Conservation (phyloP, 164 flowering plant species). For the Umbellularia californica region DNA sequence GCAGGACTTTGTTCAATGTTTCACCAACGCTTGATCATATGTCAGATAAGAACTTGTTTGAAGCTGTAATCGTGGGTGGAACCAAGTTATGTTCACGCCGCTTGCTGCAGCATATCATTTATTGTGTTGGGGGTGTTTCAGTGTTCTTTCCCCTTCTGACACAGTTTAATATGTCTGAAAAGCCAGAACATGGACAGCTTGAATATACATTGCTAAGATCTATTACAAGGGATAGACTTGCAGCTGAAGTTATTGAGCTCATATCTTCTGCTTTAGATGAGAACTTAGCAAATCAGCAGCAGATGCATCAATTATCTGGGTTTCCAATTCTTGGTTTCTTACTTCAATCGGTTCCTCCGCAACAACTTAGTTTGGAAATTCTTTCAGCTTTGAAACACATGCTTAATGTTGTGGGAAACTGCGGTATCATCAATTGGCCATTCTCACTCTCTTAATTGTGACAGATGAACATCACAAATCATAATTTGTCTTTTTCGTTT, state of each 20-base stretch:
- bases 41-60: slow-evolving; percentile 51
- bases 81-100: slow-evolving; percentile 91
- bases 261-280: slow-evolving; percentile 89
- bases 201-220: slow-evolving; percentile 42
- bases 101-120: slow-evolving; percentile 83
- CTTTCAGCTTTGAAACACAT: slow-evolving; percentile 80
- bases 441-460: neutral
- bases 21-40: slow-evolving; percentile 59
- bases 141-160: slow-evolving; percentile 92
- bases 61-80: slow-evolving; percentile 66
- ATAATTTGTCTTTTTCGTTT: neutral
- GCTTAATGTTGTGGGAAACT: slow-evolving; percentile 59
- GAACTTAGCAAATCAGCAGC: slow-evolving; percentile 90
- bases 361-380: slow-evolving; percentile 81
- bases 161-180: slow-evolving; percentile 58
- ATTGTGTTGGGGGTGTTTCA: slow-evolving; percentile 99
- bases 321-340: slow-evolving; percentile 81
- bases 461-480: neutral
- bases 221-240: slow-evolving; percentile 59
- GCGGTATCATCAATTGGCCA: slow-evolving; percentile 45
- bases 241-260: slow-evolving; percentile 84
- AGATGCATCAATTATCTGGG: slow-evolving; percentile 95
- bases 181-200: slow-evolving; percentile 34
- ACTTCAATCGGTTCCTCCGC: slow-evolving; percentile 75
- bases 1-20: slow-evolving; percentile 68